phyloP scores from a whole-genome alignment of 2,329 filamentous ascomycete genomes.

The Aspergillus hiratsukae region DNA sequence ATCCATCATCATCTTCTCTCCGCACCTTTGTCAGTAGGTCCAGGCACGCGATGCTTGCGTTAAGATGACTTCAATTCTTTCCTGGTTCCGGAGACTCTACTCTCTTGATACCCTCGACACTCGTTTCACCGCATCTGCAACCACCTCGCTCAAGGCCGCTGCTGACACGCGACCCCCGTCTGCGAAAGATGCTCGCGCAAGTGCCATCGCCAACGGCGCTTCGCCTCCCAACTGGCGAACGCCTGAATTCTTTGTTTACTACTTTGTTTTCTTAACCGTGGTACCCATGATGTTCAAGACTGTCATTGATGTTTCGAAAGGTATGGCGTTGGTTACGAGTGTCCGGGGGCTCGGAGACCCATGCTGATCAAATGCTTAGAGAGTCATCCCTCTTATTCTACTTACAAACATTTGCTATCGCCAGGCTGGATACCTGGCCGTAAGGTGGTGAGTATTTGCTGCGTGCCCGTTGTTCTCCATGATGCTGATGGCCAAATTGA shows the following conservation, averaged over 20 bases:
- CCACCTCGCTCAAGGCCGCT: constrained; percentile 59
- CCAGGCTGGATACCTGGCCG: constrained; percentile 89
- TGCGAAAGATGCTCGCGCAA: constrained; percentile 33
- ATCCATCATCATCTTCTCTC: constrained; percentile 1
- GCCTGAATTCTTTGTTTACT: constrained; percentile 80
- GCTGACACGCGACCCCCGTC: constrained; percentile 47
- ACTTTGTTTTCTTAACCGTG: constrained; percentile 58
- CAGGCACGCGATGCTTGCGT: constrained; percentile 26
- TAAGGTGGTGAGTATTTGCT: constrained; percentile 63
- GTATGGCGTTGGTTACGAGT: constrained; percentile 46
- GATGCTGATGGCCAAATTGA: constrained; percentile 16
- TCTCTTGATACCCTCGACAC: constrained; percentile 66
- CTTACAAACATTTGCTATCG: constrained; percentile 66
- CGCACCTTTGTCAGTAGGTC: constrained; percentile 8
- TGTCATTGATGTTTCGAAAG: constrained; percentile 78
- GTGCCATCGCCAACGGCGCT: constrained; percentile 44
- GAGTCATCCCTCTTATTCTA: constrained; percentile 73
- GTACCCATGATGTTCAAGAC: constrained; percentile 88
- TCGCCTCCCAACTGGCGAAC: constrained; percentile 75
- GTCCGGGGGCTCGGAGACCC: not conserved
- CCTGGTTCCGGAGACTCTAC: constrained; percentile 53
- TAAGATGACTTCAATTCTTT: constrained; percentile 43
- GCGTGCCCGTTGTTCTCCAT: not conserved
- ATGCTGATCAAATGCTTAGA: constrained; percentile 47
- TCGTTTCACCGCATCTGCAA: constrained; percentile 67